phyloP scores from a whole-genome alignment of 1,139 yeast genomes.

The Debaryomyces nepalensis region DNA sequence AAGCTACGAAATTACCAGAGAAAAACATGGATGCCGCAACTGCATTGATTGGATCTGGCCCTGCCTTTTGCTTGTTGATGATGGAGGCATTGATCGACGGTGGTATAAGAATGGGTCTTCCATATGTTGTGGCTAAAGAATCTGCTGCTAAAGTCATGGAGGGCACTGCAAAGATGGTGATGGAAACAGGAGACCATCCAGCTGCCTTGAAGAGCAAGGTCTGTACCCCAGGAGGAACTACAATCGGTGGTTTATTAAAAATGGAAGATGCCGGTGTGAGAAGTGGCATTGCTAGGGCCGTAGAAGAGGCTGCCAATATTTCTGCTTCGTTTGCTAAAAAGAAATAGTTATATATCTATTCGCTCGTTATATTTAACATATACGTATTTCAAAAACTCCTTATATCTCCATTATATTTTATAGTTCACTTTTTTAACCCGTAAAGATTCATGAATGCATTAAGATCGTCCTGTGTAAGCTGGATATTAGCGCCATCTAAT shows the following conservation, averaged over 20 bases:
- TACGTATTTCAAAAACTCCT: conserved; percentile 5
- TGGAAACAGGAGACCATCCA: conserved; percentile 88
- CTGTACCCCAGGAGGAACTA: conserved; percentile 98
- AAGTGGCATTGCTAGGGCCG: conserved; percentile 84
- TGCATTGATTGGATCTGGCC: conserved; percentile 94
- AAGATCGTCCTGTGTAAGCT: conserved; percentile 40
- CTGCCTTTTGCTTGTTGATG: conserved; percentile 89
- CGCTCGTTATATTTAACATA: conserved; percentile 1
- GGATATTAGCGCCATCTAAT: conserved; percentile 38
- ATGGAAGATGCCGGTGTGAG: conserved; percentile 93
- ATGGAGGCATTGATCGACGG: conserved; percentile 94
- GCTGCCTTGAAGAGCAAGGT: conserved; percentile 85
- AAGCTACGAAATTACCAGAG: conserved; percentile 76
- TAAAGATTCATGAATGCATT: conserved; percentile 33
- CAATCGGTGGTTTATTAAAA: conserved; percentile 91
- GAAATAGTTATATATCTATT: conserved; percentile 22
- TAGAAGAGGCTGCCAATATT: conserved; percentile 86
- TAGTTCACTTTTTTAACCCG: conserved; percentile 21
- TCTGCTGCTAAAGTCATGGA: conserved; percentile 96
- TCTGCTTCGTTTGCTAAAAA: conserved; percentile 81
- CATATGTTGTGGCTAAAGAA: conserved; percentile 78
- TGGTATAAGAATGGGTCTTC: conserved; percentile 93
- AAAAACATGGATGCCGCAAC: conserved; percentile 97
- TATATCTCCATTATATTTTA: conserved; percentile 4
- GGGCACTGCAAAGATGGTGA: conserved; percentile 94